These are phyloP conservation scores for Lyophyllum atratum DNA, from an alignment of 768 basidiomycete species.

Conservation along the genomic window DNA sequence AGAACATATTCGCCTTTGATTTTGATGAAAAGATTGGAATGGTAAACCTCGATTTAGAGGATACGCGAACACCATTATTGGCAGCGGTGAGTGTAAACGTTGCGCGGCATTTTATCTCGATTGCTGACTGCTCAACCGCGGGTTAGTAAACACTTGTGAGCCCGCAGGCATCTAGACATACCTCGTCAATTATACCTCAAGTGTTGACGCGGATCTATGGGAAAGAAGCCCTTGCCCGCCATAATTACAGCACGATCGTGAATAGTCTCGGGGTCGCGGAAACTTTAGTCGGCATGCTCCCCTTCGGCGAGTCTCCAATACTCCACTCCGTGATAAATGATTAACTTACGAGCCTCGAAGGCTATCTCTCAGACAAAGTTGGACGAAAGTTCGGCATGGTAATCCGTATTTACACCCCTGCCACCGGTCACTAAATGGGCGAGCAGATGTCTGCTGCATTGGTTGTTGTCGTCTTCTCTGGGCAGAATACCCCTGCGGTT, in stretches of 20 bases:
- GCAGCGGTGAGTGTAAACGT: conserved; percentile 5
- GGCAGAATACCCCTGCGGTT: conserved; percentile 90
- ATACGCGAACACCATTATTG: conserved; percentile 10
- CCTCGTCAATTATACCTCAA: too few species aligned
- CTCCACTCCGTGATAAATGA: too few species aligned
- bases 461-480: too few species aligned
- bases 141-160: too few species aligned
- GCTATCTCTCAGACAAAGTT: conserved; percentile 10
- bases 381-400: conserved; percentile 16
- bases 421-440: too few species aligned
- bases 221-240: neutral
- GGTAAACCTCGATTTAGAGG: conserved; percentile 1
- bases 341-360: neutral
- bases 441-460: too few species aligned
- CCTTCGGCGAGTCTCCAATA: conserved; percentile 4
- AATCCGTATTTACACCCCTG: too few species aligned
- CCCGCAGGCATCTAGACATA: too few species aligned
- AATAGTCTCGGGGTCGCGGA: conserved; percentile 12
- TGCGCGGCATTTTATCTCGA: neutral
- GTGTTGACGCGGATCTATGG: too few species aligned
- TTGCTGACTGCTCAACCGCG: too few species aligned
- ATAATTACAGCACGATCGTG: conserved; percentile 13
- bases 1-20: neutral
- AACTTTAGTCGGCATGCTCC: conserved; percentile 12
- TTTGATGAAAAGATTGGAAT: neutral